These are phyloP conservation scores for Talinum fruticosum DNA, from an alignment of 148 eudicot genomes.

Conservation along the genomic window DNA sequence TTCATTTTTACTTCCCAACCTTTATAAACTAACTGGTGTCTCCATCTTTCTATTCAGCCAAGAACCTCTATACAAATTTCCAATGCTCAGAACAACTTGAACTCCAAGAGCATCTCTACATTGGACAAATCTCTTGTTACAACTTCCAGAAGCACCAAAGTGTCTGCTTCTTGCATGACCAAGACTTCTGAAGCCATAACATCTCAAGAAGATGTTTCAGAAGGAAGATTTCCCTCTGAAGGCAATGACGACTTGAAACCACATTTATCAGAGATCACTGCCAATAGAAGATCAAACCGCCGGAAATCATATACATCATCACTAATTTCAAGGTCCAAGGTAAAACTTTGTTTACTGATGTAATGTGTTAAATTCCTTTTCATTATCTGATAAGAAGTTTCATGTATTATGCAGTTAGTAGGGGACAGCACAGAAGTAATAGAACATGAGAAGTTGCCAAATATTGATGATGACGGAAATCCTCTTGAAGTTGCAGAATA, in stretches of 20 bases:
- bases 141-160: constrained; percentile 33
- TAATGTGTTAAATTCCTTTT: neutral
- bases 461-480: constrained; percentile 66
- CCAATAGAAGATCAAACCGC: constrained; percentile 51
- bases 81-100: constrained; percentile 28
- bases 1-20: neutral
- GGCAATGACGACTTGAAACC: constrained; percentile 21
- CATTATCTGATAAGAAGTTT: constrained; percentile 11
- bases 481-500: constrained; percentile 92
- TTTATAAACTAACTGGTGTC: constrained; percentile 5
- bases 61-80: constrained; percentile 29
- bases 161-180: constrained; percentile 26
- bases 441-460: constrained; percentile 46
- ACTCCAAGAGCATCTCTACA: constrained; percentile 29
- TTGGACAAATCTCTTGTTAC: constrained; percentile 29
- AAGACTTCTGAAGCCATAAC: constrained; percentile 22
- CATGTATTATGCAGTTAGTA: constrained; percentile 42
- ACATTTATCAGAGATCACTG: constrained; percentile 25
- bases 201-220: constrained; percentile 28
- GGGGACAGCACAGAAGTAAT: constrained; percentile 30
- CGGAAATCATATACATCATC: constrained; percentile 70
- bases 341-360: constrained; percentile 21
- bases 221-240: constrained; percentile 28
- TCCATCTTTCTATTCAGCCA: constrained; percentile 39
- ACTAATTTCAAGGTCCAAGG: constrained; percentile 70